Evolutionary conservation across 768 basidiomycete species (phyloP).

Genomic region (Panaeolus cyanescens): DNA sequence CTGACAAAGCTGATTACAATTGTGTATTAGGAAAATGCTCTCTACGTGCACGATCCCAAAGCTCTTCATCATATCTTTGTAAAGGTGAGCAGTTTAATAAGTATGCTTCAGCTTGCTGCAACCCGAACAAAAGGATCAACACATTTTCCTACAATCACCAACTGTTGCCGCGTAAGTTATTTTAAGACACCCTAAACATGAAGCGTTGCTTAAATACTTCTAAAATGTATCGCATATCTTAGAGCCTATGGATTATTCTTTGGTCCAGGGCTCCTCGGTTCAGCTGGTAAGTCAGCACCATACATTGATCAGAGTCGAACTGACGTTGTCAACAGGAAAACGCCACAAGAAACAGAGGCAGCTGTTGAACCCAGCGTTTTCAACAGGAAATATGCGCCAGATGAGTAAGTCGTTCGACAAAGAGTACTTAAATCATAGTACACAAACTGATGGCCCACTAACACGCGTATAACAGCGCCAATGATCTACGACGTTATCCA

Average conservation of each 20-base stretch:
- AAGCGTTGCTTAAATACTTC: not conserved
- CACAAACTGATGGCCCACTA: not conserved
- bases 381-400: conserved; percentile 38
- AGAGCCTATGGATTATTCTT: conserved; percentile 21
- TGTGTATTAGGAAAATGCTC: conserved; percentile 23
- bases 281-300: conserved; percentile 19
- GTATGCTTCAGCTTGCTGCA: not conserved
- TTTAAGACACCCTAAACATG: conserved; percentile 19
- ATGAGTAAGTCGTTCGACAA: conserved; percentile 30
- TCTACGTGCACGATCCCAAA: conserved; percentile 45
- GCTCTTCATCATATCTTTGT: conserved; percentile 47
- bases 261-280: conserved; percentile 28
- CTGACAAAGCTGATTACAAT: not conserved
- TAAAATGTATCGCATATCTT: not conserved
- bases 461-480: no score
- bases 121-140: conserved; percentile 25
- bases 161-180: conserved; percentile 21
- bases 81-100: conserved; percentile 24
- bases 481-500: no score
- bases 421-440: no score
- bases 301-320: not conserved
- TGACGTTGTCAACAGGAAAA: conserved; percentile 27
- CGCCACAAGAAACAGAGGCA: conserved; percentile 44
- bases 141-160: conserved; percentile 27
- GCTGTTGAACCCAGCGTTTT: conserved; percentile 48